Base-by-base conservation (phyloP, 2,329 filamentous ascomycete species). In the Cordyceps sp. region DNA sequence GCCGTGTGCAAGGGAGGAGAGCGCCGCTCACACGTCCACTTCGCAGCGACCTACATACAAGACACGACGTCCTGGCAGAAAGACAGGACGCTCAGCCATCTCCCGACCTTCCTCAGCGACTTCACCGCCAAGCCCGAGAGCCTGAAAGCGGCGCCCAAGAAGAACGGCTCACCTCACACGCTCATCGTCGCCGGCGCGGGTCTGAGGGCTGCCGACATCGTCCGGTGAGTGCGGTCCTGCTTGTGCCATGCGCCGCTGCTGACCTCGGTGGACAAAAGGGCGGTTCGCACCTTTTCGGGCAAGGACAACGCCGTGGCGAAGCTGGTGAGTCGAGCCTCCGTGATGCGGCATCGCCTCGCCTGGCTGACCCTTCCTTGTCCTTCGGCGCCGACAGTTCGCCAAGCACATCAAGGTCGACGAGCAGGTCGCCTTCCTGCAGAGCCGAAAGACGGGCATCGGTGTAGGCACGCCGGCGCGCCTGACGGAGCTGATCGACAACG, bases 381-480 rank as follows among this genome's bases (percentile, higher is more conserved):
- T n/a, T n/a, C 26, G 16, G 7, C 12, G 15, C n/a, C 4, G n/a
- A n/a, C 33, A 72, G 49, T 98, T 98, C 54, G 88, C 90, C 21
- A 98, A 98, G 55, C 90, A 98, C 53, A 93, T 98, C 62, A 98
- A 98, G 58, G 57, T 98, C 10, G 72, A 82, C 33, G 88, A 96
- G 45, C 81, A 86, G 22, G 73, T 86, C 32, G 66, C 78, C 36
- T 81, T 80, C 48, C 71, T 93, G 26, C 67, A 79, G 45, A 65
- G 58, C 33, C 63, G 58, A 42, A 76, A 77, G 38, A 82, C 85
- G 10, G 83, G 84, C 19, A 81, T 96, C 39, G 86, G 80, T 3
- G 83, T 94, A 12, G 90, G 90, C 4, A 98, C 90, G 5, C 88
- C 90, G 5, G 71, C 80, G 30, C 68, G 90, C 30, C 58, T 98